Conservation (phyloP, 2,329 filamentous ascomycete genomes). For the Verticillium nonalfalfae region DNA sequence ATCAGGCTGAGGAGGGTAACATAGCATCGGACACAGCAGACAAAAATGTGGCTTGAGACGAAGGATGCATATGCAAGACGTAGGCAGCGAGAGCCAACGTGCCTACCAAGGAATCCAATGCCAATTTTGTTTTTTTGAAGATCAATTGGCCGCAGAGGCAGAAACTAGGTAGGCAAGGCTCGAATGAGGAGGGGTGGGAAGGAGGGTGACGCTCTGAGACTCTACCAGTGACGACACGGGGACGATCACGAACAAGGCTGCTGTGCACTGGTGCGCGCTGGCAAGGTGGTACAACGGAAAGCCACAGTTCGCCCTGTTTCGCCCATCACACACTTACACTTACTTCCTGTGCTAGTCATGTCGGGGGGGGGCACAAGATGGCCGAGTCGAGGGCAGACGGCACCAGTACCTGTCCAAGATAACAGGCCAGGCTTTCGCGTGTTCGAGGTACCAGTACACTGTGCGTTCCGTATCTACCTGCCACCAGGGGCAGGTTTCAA, state of each 20-base stretch:
- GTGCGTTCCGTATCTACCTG: background rate
- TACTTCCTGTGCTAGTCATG: background rate
- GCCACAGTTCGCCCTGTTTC: constrained; percentile 9
- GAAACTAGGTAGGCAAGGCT: background rate
- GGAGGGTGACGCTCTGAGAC: background rate
- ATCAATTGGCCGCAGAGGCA: background rate
- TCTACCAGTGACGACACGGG: constrained; percentile 4
- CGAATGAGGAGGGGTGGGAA: background rate
- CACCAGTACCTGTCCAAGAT: no score
- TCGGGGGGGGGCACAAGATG: background rate
- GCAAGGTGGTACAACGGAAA: constrained; percentile 1
- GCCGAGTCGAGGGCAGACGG: background rate
- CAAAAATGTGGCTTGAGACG: background rate
- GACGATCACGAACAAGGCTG: constrained; percentile 5
- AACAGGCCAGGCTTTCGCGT: no score
- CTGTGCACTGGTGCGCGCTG: constrained; percentile 6
- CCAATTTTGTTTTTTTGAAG: no score
- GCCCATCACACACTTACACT: background rate
- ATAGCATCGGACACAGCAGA: background rate
- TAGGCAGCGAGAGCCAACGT: background rate
- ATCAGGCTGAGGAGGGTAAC: no score
- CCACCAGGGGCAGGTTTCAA: background rate
- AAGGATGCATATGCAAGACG: background rate
- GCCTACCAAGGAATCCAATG: no score
- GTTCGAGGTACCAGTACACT: background rate